These are phyloP conservation scores for Salix dunnii DNA, from an alignment of 345 rosid genomes.

Conservation along the genomic window DNA sequence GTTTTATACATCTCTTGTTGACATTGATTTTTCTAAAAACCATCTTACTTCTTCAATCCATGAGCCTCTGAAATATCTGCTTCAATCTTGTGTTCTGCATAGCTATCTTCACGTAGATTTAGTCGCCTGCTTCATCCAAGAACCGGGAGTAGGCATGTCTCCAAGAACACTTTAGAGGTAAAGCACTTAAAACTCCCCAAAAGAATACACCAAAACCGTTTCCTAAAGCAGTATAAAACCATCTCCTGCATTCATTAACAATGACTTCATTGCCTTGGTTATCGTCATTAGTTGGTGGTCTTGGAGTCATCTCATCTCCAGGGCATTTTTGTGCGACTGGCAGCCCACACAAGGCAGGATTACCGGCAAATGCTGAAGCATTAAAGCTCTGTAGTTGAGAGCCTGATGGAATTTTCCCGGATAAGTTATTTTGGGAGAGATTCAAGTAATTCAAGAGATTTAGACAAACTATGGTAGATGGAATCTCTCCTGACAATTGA, in stretches of 20 bases:
- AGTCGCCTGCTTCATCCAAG: neutral
- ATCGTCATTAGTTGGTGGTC: neutral
- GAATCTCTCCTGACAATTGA: neutral
- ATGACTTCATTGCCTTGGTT: neutral
- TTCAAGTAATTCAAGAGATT: neutral
- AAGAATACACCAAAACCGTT: neutral
- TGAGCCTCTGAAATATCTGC: neutral
- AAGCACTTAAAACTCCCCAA: neutral
- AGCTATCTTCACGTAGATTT: neutral
- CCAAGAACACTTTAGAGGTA: neutral
- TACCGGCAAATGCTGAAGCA: neutral
- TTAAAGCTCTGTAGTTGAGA: conserved; percentile 5
- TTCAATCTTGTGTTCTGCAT: neutral
- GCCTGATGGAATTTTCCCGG: conserved; percentile 10
- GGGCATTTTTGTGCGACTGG: neutral
- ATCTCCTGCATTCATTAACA: conserved; percentile 1
- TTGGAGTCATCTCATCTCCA: neutral
- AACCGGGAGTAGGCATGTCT: neutral
- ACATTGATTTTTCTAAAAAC: too few relatives aligned
- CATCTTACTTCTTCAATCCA: too few relatives aligned
- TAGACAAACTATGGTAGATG: neutral
- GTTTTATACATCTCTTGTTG: too few relatives aligned
- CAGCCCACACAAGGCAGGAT: neutral
- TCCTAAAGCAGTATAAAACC: conserved; percentile 2
- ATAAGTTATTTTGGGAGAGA: conserved; percentile 1